phyloP scores from a whole-genome alignment of 805 yeast species.

The Yarrowia sp. region DNA sequence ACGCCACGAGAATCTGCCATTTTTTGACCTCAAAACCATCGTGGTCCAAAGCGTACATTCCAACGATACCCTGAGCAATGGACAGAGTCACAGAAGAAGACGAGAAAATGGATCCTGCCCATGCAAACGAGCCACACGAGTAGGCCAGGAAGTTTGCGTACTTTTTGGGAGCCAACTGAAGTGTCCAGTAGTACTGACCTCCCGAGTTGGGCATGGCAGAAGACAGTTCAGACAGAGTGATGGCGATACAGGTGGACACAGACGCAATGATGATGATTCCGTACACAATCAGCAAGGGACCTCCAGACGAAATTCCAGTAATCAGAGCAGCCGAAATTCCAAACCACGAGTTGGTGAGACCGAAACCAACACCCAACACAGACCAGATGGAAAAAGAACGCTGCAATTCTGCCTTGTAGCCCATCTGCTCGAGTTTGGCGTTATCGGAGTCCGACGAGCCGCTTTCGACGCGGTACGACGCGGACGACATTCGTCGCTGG shows the following conservation, averaged over 20 bases:
- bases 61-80: conserved; percentile 51
- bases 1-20: conserved; percentile 35
- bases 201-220: conserved; percentile 65
- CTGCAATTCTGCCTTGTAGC: conserved; percentile 60
- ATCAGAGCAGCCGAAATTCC: conserved; percentile 61
- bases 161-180: conserved; percentile 37
- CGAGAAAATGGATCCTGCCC: conserved; percentile 61
- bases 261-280: conserved; percentile 51
- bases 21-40: conserved; percentile 36
- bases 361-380: conserved; percentile 49
- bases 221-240: conserved; percentile 62
- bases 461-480: not conserved
- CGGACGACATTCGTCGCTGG: not conserved
- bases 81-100: conserved; percentile 58
- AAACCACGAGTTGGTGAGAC: conserved; percentile 62
- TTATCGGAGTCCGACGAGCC: conserved; percentile 3
- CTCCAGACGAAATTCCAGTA: conserved; percentile 59
- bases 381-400: conserved; percentile 57
- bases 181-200: conserved; percentile 67
- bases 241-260: conserved; percentile 55
- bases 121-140: conserved; percentile 59
- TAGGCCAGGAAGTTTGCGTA: conserved; percentile 51
- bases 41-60: conserved; percentile 45
- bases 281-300: conserved; percentile 63
- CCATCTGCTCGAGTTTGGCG: conserved; percentile 37